Percentiles rank a stretch among this genome's conserved stretches.
Conservation (phyloP, 345 rosid species). For the Pistacia atlantica region DNA sequence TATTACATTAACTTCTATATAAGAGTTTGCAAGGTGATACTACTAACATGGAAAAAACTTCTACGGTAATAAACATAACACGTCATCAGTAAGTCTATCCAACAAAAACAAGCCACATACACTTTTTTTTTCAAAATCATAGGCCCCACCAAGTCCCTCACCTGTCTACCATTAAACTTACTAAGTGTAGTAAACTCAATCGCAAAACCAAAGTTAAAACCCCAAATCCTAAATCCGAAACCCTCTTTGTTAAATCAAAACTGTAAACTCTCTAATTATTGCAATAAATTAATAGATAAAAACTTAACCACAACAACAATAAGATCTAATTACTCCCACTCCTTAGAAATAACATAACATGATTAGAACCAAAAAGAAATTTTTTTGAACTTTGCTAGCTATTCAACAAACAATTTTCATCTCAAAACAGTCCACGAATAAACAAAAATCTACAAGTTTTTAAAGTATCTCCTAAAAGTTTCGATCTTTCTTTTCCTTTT, state of each 20-base stretch:
- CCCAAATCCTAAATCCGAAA: background rate
- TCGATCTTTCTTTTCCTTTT: background rate
- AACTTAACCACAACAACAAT: background rate
- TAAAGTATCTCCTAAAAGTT: background rate
- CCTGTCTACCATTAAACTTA: too few relatives aligned
- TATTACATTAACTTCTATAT: too few relatives aligned
- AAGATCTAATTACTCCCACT: background rate
- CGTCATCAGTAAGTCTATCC: too few relatives aligned
- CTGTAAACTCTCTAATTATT: background rate
- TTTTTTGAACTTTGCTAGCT: background rate
- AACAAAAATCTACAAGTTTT: background rate
- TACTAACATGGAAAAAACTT: too few relatives aligned
- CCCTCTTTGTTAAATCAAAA: background rate
- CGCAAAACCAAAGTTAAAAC: background rate
- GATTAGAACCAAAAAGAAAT: background rate
- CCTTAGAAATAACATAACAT: background rate
- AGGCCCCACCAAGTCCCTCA: too few relatives aligned
- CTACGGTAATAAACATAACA: too few relatives aligned
- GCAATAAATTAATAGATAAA: too few relatives aligned
- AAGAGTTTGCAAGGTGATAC: too few relatives aligned
- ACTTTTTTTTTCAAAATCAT: too few relatives aligned
- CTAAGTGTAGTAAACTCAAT: background rate
- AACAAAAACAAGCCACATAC: too few relatives aligned
- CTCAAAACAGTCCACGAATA: background rate
- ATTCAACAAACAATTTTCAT: background rate